These are phyloP conservation scores for Fusarium tricinctum DNA, from an alignment of 2,329 filamentous ascomycete genomes.

Conservation along the genomic window DNA sequence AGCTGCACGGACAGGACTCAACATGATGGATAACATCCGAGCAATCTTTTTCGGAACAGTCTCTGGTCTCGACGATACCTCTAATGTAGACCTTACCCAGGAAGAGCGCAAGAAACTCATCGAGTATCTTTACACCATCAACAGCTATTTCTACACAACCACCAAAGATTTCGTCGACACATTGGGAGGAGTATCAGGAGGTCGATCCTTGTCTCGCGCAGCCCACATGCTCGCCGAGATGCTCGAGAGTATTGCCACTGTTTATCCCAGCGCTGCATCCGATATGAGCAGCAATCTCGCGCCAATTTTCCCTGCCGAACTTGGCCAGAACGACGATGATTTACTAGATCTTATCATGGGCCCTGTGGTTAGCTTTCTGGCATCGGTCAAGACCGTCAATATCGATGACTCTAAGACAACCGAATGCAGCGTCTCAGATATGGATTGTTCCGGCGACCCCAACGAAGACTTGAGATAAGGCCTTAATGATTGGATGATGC, in stretches of 20 bases:
- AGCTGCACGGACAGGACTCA: background rate
- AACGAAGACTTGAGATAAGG: conserved; percentile 8
- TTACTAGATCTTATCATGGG: background rate
- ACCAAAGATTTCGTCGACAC: background rate
- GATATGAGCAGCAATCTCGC: conserved; percentile 1
- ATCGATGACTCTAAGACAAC: background rate
- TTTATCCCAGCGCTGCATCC: background rate
- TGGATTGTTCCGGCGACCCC: background rate
- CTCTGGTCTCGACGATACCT: background rate
- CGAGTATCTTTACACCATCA: background rate
- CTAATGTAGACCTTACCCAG: background rate
- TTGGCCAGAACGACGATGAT: background rate
- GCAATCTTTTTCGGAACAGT: conserved; percentile 1
- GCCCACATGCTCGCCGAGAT: conserved; percentile 2
- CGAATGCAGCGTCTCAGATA: background rate
- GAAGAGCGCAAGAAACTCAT: background rate
- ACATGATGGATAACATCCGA: conserved; percentile 17
- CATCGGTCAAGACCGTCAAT: background rate
- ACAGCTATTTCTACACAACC: background rate
- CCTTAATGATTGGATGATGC: rapidly evolving
- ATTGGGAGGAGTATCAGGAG: background rate
- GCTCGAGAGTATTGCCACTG: background rate
- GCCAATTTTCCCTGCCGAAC: background rate
- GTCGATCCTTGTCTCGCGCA: conserved; percentile 18
- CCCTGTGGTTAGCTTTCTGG: conserved; percentile 6